phyloP scores from a whole-genome alignment of 2,329 filamentous ascomycete genomes.

The Aureobasidium vineae region DNA sequence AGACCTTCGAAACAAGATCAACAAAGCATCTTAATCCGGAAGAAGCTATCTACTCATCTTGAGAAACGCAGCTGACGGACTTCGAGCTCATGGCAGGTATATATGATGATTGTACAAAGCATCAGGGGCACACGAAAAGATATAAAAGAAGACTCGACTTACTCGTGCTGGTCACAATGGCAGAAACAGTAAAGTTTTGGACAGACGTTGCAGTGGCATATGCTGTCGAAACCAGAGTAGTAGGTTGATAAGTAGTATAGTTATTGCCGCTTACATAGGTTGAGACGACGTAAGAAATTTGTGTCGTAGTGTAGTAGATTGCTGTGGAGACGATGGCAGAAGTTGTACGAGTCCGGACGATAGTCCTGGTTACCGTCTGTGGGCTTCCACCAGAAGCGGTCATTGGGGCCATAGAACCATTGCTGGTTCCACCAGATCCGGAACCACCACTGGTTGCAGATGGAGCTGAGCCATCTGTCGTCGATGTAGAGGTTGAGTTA shows the following conservation, averaged over 20 bases:
- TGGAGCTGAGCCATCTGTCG: not conserved
- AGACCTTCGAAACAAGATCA: not conserved
- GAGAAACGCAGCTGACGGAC: not conserved
- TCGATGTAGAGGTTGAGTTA: not conserved
- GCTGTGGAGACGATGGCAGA: slow-evolving; percentile 4
- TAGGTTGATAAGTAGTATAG: slow-evolving; percentile 4
- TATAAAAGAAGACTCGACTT: not conserved
- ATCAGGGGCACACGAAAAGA: too few species aligned
- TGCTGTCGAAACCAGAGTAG: slow-evolving; percentile 1
- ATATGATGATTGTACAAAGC: too few species aligned
- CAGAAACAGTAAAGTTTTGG: slow-evolving; percentile 4
- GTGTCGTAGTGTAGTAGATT: slow-evolving; percentile 13
- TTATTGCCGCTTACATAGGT: slow-evolving; percentile 5
- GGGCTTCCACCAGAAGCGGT: slow-evolving; percentile 2
- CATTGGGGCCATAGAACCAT: not conserved
- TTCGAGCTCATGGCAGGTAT: not conserved
- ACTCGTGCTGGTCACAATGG: slow-evolving; percentile 15
- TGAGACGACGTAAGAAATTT: slow-evolving; percentile 11
- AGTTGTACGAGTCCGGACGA: slow-evolving; percentile 7
- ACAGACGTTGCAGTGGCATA: slow-evolving; percentile 3
- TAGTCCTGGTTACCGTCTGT: slow-evolving; percentile 6
- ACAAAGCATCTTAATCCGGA: not conserved
- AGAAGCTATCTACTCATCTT: not conserved
- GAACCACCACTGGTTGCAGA: not conserved
- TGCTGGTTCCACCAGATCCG: not conserved